Evolutionary conservation across 176 grass and related monocot species (phyloP).

Genomic region (Rhynchospora pubera): DNA sequence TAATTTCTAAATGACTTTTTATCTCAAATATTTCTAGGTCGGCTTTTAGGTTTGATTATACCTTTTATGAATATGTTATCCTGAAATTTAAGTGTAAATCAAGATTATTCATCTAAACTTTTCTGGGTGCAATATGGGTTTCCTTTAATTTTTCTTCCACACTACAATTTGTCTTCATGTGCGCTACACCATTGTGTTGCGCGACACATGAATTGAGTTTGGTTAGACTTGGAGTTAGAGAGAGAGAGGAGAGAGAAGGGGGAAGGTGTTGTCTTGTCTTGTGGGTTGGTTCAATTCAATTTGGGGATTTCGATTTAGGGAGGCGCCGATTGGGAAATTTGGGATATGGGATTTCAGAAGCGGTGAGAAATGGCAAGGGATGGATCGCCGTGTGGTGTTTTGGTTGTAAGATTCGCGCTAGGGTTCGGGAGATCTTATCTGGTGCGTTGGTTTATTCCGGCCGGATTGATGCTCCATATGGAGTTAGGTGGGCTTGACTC

Average conservation of each 20-base stretch:
- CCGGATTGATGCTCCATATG: not conserved
- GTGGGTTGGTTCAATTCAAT: not conserved
- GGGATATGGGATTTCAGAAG: not conserved
- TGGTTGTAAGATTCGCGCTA: not conserved
- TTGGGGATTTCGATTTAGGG: slow-evolving; percentile 4
- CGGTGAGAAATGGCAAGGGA: not conserved
- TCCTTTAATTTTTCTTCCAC: too few relatives aligned
- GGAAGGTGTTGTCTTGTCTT: too few relatives aligned
- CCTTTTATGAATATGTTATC: too few relatives aligned
- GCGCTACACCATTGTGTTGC: too few relatives aligned
- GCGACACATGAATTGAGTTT: too few relatives aligned
- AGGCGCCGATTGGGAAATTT: not conserved
- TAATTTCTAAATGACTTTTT: too few relatives aligned
- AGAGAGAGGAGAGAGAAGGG: not conserved
- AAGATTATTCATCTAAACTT: too few relatives aligned
- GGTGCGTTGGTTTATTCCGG: not conserved
- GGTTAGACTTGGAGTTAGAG: not conserved
- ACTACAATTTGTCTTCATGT: too few relatives aligned
- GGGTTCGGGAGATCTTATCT: not conserved
- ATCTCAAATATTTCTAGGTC: too few relatives aligned
- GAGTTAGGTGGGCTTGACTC: not conserved
- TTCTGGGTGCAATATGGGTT: too few relatives aligned
- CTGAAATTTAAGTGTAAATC: too few relatives aligned
- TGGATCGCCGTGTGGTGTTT: not conserved
- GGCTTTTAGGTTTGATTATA: too few relatives aligned